Evolutionary conservation across 805 yeast genomes (phyloP).

Genomic region (Saccharomycopsis olivae): DNA sequence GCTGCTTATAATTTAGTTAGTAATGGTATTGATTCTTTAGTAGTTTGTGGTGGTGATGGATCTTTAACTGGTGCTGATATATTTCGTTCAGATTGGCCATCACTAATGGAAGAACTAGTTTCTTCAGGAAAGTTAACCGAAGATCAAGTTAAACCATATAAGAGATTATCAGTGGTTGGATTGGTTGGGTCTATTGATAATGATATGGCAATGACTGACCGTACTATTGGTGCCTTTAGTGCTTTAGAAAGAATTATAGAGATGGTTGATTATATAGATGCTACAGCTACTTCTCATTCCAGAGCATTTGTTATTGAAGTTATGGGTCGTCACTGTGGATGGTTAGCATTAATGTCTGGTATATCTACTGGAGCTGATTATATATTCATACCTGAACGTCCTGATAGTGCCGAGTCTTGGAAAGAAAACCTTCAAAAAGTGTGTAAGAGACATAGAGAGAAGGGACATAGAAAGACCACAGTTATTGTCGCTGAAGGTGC

Average conservation of each 20-base stretch:
- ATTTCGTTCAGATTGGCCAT: conserved; percentile 92
- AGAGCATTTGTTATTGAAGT: conserved; percentile 97
- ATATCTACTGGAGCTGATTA: conserved; percentile 94
- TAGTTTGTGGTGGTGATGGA: conserved; percentile 98
- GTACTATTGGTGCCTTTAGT: conserved; percentile 93
- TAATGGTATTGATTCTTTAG: conserved; percentile 86
- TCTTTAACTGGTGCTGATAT: conserved; percentile 95
- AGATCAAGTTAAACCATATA: conserved; percentile 40
- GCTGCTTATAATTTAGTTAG: conserved; percentile 80
- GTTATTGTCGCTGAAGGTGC: conserved; percentile 99
- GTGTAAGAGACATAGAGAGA: conserved; percentile 66
- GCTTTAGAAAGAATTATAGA: conserved; percentile 88
- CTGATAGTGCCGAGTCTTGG: conserved; percentile 71
- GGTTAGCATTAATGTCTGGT: conserved; percentile 97
- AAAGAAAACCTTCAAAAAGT: conserved; percentile 65
- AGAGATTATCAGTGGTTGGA: conserved; percentile 71
- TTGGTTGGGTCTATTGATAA: conserved; percentile 95
- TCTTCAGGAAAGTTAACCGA: conserved; percentile 43
- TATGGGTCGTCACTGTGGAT: conserved; percentile 99
- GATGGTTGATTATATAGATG: conserved; percentile 92
- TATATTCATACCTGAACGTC: conserved; percentile 89
- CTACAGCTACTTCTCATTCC: conserved; percentile 94
- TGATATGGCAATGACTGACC: conserved; percentile 95
- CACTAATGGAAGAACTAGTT: conserved; percentile 63
- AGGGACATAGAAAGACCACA: conserved; percentile 88